These are phyloP conservation scores for Orobanche coerulescens DNA, from an alignment of 257 asterid species.

Conservation along the genomic window DNA sequence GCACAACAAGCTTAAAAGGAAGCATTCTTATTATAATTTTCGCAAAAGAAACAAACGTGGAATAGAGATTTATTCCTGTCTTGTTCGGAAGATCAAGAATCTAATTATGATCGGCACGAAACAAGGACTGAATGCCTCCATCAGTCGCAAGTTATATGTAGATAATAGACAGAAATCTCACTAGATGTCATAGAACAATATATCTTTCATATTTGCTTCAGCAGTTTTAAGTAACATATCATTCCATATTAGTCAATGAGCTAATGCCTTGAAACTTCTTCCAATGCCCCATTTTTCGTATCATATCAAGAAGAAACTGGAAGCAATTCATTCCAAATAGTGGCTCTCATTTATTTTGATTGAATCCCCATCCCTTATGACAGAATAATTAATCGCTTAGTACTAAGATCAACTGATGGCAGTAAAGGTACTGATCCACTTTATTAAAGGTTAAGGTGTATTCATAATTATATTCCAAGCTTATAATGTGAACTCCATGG, in stretches of 20 bases:
- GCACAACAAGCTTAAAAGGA: conserved; percentile 9
- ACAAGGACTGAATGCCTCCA: neutral
- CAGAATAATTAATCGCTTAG: neutral
- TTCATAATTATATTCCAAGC: neutral
- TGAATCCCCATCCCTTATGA: neutral
- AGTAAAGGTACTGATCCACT: neutral
- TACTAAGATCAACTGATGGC: conserved; percentile 6
- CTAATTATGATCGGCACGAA: neutral
- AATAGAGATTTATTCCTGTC: neutral
- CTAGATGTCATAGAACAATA: neutral
- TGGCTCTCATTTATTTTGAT: neutral
- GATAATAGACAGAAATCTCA: neutral
- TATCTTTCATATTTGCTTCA: neutral
- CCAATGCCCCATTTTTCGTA: neutral
- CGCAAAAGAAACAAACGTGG: neutral
- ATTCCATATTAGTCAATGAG: neutral
- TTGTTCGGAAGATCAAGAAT: neutral
- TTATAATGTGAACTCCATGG: neutral
- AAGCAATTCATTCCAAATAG: neutral
- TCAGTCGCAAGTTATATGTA: neutral
- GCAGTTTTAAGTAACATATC: conserved; percentile 3
- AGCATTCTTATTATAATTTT: conserved; percentile 4
- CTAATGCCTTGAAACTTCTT: neutral
- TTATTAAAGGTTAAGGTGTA: neutral
- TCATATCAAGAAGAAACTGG: neutral